Evolutionary conservation across 2,329 filamentous ascomycete genomes (phyloP), one percentile per base, ranked within the genome.

Genomic region (Aspergillus neotritici): DNA sequence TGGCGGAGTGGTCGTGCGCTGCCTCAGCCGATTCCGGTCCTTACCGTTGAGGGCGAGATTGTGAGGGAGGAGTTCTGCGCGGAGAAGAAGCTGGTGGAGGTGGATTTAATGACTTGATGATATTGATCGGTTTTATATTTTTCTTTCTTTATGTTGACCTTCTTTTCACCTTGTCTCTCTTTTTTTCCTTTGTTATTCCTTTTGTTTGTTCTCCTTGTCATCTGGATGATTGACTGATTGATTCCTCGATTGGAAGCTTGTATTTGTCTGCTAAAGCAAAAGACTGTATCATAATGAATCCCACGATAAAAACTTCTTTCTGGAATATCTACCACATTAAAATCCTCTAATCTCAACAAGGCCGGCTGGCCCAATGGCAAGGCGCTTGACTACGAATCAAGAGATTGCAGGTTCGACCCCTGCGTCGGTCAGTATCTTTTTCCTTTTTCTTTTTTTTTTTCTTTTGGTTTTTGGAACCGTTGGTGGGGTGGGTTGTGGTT

Each of bases 341-440:
- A 9, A 9, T 8, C 7, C 21, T 2, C 7, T 8, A 2, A 25
- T 9, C 7, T 25, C 21, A 25, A 25, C 21, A 25, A 25, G 21
- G 21, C 21, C 35, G 34, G 44, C 49, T 49, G 49, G 68, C 68
- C 67, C 66, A 71, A 71, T 71, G 68, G 69, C 65, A 72, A 70
- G 67, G 69, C 68, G 69, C 66, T 70, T 70, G 69, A 71, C 68
- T 71, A 69, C 69, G 69, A 68, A 70, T 71, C 68, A 69, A 70
- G 66, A 71, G 68, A 70, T 70, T 71, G 65, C 62, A 68, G 67
- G 68, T 71, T 70, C 67, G 67, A 70, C 41, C 53, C 60, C 60
- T 62, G 58, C 60, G 60, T 62, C 55, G 59, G 57, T 61, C 59
- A 60, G 34, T 38, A 8, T 42, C 53, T 55, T 56, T 41, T 25